Percentiles rank a stretch among this genome's conserved stretches.
phyloP scores from a whole-genome alignment of 2,329 filamentous ascomycete genomes.

The Aspergillus ochraceoroseus region DNA sequence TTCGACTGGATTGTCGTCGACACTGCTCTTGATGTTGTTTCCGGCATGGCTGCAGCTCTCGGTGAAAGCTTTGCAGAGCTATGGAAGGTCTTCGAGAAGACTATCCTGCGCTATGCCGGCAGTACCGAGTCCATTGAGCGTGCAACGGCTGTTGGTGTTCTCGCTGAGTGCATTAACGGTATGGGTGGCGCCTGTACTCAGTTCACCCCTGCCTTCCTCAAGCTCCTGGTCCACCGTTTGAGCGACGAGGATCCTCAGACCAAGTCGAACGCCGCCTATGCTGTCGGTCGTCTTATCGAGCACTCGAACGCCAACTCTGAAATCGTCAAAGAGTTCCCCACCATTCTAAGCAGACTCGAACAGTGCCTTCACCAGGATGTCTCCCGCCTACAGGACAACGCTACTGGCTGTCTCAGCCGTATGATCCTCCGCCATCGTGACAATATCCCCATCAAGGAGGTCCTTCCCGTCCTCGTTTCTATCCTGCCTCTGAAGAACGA shows the following conservation, averaged over 20 bases:
- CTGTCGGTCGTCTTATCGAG: conserved; percentile 75
- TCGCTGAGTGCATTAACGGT: conserved; percentile 83
- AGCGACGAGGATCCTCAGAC: conserved; percentile 85
- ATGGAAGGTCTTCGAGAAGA: conserved; percentile 95
- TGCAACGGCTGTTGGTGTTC: conserved; percentile 81
- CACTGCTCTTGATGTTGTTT: conserved; percentile 85
- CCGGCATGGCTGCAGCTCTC: conserved; percentile 75
- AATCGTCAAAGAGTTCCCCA: conserved; percentile 68
- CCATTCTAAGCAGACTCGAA: conserved; percentile 81
- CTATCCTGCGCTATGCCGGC: conserved; percentile 78
- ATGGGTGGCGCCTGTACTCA: conserved; percentile 78
- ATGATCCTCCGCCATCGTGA: conserved; percentile 91
- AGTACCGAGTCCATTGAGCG: conserved; percentile 83
- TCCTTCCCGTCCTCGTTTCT: conserved; percentile 72
- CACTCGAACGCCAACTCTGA: conserved; percentile 70
- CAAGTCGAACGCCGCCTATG: conserved; percentile 93
- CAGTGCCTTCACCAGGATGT: conserved; percentile 71
- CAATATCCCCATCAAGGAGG: conserved; percentile 70
- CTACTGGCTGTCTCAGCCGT: conserved; percentile 80
- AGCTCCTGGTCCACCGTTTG: conserved; percentile 77
- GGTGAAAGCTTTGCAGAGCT: conserved; percentile 76
- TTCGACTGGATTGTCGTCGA: conserved; percentile 98
- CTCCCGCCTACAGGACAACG: conserved; percentile 84
- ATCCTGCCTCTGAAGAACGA: conserved; percentile 86
- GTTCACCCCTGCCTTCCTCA: conserved; percentile 70